Percentiles rank a stretch among this genome's conserved stretches.
phyloP scores from a whole-genome alignment of 1,284 basidiomycete species.

The Ustilago trichophora region DNA sequence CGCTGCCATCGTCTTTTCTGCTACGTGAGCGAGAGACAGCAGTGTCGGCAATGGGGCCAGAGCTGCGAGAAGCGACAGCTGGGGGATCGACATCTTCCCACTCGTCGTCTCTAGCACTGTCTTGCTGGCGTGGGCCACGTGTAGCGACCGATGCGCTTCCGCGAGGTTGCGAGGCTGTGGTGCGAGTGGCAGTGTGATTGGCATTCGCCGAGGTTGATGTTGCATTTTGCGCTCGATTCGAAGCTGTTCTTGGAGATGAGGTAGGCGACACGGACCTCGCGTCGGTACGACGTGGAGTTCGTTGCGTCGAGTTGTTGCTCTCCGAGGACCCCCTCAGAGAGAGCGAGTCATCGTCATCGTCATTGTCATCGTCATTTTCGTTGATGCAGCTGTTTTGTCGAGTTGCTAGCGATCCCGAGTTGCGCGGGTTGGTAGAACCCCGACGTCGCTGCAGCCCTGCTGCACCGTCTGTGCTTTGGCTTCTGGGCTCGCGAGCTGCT shows the following conservation, averaged over 20 bases:
- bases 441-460: conserved; percentile 8
- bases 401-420: background rate
- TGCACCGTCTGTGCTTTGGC: conserved; percentile 22
- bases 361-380: conserved; percentile 10
- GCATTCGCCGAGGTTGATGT: background rate
- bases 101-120: conserved; percentile 19
- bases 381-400: conserved; percentile 7
- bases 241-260: background rate
- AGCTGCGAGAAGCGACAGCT: background rate
- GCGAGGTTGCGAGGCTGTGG: background rate
- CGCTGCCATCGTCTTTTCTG: conserved; percentile 22
- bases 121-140: background rate
- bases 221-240: background rate
- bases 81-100: conserved; percentile 30
- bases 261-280: conserved; percentile 1
- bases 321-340: conserved; percentile 10
- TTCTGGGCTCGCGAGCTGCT: conserved; percentile 11
- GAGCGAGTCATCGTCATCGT: conserved; percentile 6
- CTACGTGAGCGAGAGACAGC: background rate
- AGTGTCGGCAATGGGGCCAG: conserved; percentile 6
- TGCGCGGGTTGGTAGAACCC: conserved; percentile 14
- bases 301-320: conserved; percentile 3
- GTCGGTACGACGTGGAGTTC: conserved; percentile 1
- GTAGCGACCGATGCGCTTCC: background rate
- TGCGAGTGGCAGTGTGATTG: background rate